phyloP scores from a whole-genome alignment of 2,329 filamentous ascomycete species.

The Xylaria sp. region DNA sequence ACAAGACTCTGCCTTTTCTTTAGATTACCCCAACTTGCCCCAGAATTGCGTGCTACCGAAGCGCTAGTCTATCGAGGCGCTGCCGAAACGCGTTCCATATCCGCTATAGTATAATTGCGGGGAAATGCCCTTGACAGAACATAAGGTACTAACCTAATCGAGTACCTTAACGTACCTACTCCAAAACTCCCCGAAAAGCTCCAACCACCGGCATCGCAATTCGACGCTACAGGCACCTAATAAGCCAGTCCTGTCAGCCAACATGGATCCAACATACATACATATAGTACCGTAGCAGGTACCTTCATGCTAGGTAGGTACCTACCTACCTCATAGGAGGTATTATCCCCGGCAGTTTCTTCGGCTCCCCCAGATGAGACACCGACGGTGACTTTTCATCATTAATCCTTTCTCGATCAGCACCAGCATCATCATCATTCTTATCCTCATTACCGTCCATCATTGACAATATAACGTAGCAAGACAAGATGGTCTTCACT shows the following conservation, averaged over 20 bases:
- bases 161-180: neutral
- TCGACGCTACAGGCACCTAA: neutral
- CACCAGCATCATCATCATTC: too few relatives aligned
- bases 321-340: too few relatives aligned
- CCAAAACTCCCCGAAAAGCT: neutral
- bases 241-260: too few relatives aligned
- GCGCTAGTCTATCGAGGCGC: neutral
- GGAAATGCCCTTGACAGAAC: neutral
- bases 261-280: too few relatives aligned
- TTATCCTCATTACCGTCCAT: too few relatives aligned
- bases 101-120: conserved; percentile 20
- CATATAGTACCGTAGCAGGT: too few relatives aligned
- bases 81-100: too few relatives aligned
- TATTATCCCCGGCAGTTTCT: conserved; percentile 3
- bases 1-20: too few relatives aligned
- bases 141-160: neutral
- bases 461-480: neutral
- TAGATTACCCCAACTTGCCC: conserved; percentile 10
- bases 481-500: conserved; percentile 47
- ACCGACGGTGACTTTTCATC: neutral
- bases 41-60: conserved; percentile 19
- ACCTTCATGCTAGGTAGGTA: too few relatives aligned
- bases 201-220: conserved; percentile 23
- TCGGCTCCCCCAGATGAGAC: neutral
- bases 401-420: neutral